Conservation (phyloP, 805 yeast species). For the Hanseniaspora jakobsenii region DNA sequence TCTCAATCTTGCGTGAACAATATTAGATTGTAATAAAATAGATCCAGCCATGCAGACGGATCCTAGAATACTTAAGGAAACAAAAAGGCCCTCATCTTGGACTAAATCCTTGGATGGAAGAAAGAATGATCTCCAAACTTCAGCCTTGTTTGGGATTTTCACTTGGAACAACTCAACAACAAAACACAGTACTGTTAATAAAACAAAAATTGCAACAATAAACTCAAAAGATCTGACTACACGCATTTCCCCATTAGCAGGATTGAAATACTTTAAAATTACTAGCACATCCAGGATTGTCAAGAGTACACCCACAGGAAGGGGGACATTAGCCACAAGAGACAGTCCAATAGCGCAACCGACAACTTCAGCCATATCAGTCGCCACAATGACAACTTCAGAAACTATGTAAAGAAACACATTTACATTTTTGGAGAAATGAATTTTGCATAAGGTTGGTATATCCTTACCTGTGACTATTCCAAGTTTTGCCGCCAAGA, state of each 20-base stretch:
- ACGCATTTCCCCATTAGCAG: conserved; percentile 60
- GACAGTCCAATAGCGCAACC: conserved; percentile 83
- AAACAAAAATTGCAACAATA: conserved; percentile 58
- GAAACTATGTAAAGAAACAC: conserved; percentile 54
- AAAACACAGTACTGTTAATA: conserved; percentile 66
- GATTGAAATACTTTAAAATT: conserved; percentile 65
- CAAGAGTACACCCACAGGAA: conserved; percentile 59
- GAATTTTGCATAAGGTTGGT: conserved; percentile 74
- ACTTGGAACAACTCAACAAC: conserved; percentile 53
- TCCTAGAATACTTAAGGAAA: conserved; percentile 75
- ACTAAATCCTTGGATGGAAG: conserved; percentile 51
- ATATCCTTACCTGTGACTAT: conserved; percentile 88
- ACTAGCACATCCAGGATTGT: conserved; percentile 75
- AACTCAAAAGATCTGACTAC: conserved; percentile 67
- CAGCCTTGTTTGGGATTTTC: conserved; percentile 39
- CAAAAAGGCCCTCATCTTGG: conserved; percentile 58
- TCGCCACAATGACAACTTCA: conserved; percentile 79
- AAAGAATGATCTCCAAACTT: conserved; percentile 48
- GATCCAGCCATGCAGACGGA: conserved; percentile 96
- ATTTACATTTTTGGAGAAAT: conserved; percentile 53
- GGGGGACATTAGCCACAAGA: conserved; percentile 62
- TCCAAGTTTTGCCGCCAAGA: conserved; percentile 76
- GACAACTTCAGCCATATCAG: conserved; percentile 88
- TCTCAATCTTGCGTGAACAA: conserved; percentile 71
- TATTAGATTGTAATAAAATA: conserved; percentile 69